These are phyloP conservation scores for Solanum piurae DNA, from an alignment of 257 asterid genomes.

Conservation along the genomic window DNA sequence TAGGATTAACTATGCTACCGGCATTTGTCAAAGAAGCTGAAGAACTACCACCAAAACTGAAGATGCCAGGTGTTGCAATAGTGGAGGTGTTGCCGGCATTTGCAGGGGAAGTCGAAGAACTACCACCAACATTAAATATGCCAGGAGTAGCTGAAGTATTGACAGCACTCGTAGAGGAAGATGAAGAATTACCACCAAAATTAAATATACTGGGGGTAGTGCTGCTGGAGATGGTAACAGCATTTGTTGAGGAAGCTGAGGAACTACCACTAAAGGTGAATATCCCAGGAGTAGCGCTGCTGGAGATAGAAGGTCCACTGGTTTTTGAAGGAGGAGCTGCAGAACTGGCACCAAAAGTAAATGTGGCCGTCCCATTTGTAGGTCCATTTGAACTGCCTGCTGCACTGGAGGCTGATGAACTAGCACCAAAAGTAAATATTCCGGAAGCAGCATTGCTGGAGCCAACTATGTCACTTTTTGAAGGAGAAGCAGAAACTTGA, in stretches of 20 bases:
- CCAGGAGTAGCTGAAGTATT: not conserved
- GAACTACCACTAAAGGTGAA: slow-evolving; percentile 29
- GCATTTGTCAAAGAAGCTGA: not conserved
- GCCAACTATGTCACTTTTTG: not conserved
- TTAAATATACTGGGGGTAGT: slow-evolving; percentile 21
- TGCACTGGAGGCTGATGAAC: not conserved
- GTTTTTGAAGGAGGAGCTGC: slow-evolving; percentile 6
- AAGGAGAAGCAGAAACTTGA: not conserved
- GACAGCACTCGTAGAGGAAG: not conserved
- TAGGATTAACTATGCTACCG: not conserved
- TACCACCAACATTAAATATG: slow-evolving; percentile 14
- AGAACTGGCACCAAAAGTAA: slow-evolving; percentile 9
- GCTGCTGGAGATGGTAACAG: slow-evolving; percentile 23
- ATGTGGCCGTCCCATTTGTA: not conserved
- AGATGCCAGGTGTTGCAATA: slow-evolving; percentile 20
- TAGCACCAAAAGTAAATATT: not conserved
- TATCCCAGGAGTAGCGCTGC: slow-evolving; percentile 16
- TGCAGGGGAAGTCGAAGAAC: slow-evolving; percentile 16
- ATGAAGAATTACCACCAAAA: slow-evolving; percentile 18
- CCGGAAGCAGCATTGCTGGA: not conserved
- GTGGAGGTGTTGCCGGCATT: slow-evolving; percentile 21
- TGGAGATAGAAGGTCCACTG: not conserved
- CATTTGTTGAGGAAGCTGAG: slow-evolving; percentile 24
- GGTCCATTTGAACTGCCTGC: not conserved
- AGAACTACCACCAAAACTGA: slow-evolving; percentile 16